Evolutionary conservation across 345 rosid species (phyloP).

Genomic region (Salix arbutifolia): DNA sequence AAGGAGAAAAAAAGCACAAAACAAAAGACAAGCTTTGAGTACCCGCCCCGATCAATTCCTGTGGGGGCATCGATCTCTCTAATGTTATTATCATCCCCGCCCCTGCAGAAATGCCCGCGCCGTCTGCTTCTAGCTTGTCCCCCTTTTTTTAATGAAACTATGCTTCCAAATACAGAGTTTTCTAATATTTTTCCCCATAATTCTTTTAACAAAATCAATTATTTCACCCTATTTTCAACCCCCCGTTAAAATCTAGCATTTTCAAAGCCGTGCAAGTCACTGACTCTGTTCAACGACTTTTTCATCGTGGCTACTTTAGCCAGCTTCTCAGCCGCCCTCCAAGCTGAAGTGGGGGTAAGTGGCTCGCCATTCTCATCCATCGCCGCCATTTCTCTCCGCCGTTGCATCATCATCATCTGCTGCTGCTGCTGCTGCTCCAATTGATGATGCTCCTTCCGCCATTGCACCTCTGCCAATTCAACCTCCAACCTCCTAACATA

Average conservation of each 20-base stretch:
- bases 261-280: constrained; percentile 36
- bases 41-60: constrained; percentile 4
- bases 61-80: constrained; percentile 8
- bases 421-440: constrained; percentile 17
- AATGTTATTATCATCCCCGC: not conserved
- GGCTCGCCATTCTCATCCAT: constrained; percentile 59
- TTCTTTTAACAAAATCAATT: not conserved
- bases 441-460: constrained; percentile 19
- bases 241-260: constrained; percentile 26
- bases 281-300: constrained; percentile 27
- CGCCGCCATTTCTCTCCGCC: constrained; percentile 32
- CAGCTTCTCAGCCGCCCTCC: constrained; percentile 39
- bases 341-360: constrained; percentile 30
- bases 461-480: constrained; percentile 26
- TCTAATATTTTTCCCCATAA: not conserved
- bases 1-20: not conserved
- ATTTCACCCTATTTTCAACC: not conserved
- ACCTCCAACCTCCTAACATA: constrained; percentile 20
- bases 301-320: constrained; percentile 31
- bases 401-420: constrained; percentile 19
- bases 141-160: not conserved
- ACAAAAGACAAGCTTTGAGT: not conserved
- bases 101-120: constrained; percentile 29
- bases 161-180: not conserved
- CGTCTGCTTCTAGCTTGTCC: constrained; percentile 25